phyloP scores from a whole-genome alignment of 2,329 filamentous ascomycete genomes.

The Fusarium sp. region DNA sequence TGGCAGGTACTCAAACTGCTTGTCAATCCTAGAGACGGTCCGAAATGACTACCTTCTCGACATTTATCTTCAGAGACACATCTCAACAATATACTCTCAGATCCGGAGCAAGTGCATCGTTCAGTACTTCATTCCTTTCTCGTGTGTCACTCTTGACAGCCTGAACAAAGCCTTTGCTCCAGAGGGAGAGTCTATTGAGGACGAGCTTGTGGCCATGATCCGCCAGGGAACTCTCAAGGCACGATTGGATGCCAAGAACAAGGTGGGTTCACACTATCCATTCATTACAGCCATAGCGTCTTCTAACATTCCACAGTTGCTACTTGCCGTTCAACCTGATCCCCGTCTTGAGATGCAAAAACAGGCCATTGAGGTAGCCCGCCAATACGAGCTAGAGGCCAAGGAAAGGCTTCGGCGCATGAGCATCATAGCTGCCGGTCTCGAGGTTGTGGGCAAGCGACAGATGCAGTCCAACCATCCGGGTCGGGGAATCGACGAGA shows the following conservation, averaged over 20 bases:
- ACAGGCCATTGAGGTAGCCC: constrained; percentile 77
- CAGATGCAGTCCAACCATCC: constrained; percentile 29
- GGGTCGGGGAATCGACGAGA: constrained; percentile 48
- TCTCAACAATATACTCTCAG: constrained; percentile 77
- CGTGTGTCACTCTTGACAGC: constrained; percentile 84
- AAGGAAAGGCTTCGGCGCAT: constrained; percentile 84
- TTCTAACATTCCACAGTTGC: constrained; percentile 64
- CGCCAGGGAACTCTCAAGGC: constrained; percentile 79
- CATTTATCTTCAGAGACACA: constrained; percentile 83
- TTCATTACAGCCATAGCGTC: not conserved
- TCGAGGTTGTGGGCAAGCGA: constrained; percentile 71
- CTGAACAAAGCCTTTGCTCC: constrained; percentile 84
- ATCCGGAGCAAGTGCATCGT: constrained; percentile 94
- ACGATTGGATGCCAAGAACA: constrained; percentile 87
- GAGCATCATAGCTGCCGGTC: constrained; percentile 80
- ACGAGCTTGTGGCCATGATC: constrained; percentile 87
- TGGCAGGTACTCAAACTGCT: constrained; percentile 88
- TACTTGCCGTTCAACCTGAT: constrained; percentile 80
- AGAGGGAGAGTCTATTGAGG: constrained; percentile 74
- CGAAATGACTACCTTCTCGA: constrained; percentile 92
- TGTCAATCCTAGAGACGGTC: constrained; percentile 86
- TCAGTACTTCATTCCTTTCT: constrained; percentile 94
- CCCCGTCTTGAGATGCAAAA: constrained; percentile 79
- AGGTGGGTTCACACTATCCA: constrained; percentile 61
- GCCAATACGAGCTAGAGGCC: constrained; percentile 81